Base-by-base conservation (phyloP, 2,329 filamentous ascomycete species). In the Diaporthe eres region DNA sequence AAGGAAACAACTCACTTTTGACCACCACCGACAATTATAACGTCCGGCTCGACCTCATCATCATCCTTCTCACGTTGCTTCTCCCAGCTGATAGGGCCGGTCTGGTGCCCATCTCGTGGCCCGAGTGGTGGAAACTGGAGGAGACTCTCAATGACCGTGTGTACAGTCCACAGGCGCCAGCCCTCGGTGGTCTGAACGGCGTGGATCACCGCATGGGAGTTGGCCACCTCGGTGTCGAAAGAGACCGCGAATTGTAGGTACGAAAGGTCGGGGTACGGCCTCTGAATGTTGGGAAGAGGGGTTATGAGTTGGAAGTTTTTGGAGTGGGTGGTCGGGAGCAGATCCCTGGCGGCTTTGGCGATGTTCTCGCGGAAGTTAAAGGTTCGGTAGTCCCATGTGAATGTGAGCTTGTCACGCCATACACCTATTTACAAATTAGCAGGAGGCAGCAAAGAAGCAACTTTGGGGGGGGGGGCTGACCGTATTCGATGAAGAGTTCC, bases 401-500 rank as follows among this genome's bases (percentile, higher is more conserved):
- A 84, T 28, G 80, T 78, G 31, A 84, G 77, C 75, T 84, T 84
- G 76, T 84, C 83, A 37, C 82, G 80, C 82, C 82, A 84, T 10
- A 83, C 82, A 58, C 82, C 82, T 83, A 58, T 44, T 55, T 6
- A 53, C 10, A n/a, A 22, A 39, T 67, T 12, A 31, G n/a, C 44
- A 82, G 17, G 0, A 1, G 9, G 0, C 10, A n/a, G 19, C 0
- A n/a, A 37, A 60, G 17, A 8, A 3, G 55, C 31, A 1, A 17
- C 44, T n/a, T 39, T 39, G 17, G 55, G 7, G 19, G 19, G 4
- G 1, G 7, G 1, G 19, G 7, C 55, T 60, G 31, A 60, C 55
- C 55, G 55, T 60, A 37, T n/a, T 60, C 55, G 10, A 60, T 60
- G 31, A 60, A 60, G 7, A 60, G 55, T 9, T 60, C 31, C 19